These are phyloP conservation scores for Ophiostoma ips DNA, from an alignment of 2,329 filamentous ascomycete species.

Conservation along the genomic window DNA sequence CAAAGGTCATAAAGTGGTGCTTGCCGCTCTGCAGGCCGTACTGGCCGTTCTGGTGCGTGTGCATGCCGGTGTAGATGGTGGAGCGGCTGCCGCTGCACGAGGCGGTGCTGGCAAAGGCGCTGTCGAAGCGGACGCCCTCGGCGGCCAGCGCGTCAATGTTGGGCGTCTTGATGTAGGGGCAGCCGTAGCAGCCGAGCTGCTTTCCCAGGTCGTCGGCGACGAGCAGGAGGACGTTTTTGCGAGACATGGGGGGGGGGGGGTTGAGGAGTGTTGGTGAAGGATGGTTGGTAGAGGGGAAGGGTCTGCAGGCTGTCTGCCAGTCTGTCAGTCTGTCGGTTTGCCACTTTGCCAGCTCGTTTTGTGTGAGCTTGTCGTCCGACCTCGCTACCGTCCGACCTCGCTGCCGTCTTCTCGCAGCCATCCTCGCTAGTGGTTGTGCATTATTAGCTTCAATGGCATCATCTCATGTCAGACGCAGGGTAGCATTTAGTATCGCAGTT, in stretches of 20 bases:
- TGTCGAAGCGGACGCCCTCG: slow-evolving; percentile 23
- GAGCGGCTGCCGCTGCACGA: slow-evolving; percentile 34
- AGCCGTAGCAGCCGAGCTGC: slow-evolving; percentile 5
- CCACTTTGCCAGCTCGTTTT: no score
- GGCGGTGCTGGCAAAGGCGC: slow-evolving; percentile 30
- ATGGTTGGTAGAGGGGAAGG: not conserved
- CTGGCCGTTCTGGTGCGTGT: slow-evolving; percentile 34
- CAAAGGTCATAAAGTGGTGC: slow-evolving; percentile 30
- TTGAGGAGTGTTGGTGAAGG: no score
- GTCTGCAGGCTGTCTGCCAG: not conserved
- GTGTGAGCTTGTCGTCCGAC: no score
- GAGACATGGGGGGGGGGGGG: no score
- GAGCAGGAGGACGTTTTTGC: slow-evolving; percentile 9
- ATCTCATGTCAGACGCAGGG: not conserved
- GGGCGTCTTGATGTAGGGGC: slow-evolving; percentile 21
- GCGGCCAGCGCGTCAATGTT: slow-evolving; percentile 27
- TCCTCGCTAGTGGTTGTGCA: not conserved
- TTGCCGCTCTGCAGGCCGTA: slow-evolving; percentile 27
- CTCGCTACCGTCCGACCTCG: no score
- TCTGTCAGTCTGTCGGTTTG: not conserved
- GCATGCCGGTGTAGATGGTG: slow-evolving; percentile 33
- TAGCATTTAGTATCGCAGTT: not conserved
- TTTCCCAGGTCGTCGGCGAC: not conserved
- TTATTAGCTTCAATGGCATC: not conserved
- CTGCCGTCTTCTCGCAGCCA: no score